Percentiles rank a stretch among this genome's conserved stretches.
Conservation (phyloP, 805 yeast genomes). For the Candida tammaniensis region DNA sequence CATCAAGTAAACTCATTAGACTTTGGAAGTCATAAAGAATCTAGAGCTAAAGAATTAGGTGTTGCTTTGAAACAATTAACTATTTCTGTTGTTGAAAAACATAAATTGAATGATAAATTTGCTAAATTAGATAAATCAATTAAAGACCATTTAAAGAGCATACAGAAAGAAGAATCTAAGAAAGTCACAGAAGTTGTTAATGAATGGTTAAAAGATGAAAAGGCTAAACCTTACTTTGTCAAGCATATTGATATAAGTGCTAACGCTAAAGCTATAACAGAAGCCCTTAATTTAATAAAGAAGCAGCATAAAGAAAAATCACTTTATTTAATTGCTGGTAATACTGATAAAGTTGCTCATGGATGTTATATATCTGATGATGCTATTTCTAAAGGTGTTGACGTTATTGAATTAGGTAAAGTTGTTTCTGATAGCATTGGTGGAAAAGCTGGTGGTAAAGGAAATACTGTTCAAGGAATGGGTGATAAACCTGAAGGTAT, state of each 20-base stretch:
- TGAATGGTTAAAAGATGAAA: constrained; percentile 54
- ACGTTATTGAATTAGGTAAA: constrained; percentile 72
- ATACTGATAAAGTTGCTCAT: constrained; percentile 85
- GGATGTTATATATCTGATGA: constrained; percentile 84
- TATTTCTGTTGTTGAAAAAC: constrained; percentile 80
- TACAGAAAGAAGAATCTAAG: constrained; percentile 86
- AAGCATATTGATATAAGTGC: constrained; percentile 67
- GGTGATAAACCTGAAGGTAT: constrained; percentile 78
- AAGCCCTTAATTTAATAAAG: constrained; percentile 83
- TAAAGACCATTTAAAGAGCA: constrained; percentile 82
- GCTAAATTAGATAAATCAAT: constrained; percentile 77
- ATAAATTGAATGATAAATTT: constrained; percentile 70
- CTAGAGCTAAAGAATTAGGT: constrained; percentile 76
- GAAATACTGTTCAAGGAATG: constrained; percentile 94
- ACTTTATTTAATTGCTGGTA: constrained; percentile 77
- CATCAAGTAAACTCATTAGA: constrained; percentile 59
- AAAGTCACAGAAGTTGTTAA: constrained; percentile 75
- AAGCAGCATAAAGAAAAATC: constrained; percentile 71
- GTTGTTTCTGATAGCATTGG: constrained; percentile 75
- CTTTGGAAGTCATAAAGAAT: constrained; percentile 77
- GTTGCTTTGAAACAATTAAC: constrained; percentile 79
- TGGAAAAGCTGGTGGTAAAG: constrained; percentile 99
- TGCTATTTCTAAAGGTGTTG: constrained; percentile 65
- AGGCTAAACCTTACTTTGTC: constrained; percentile 57
- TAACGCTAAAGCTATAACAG: constrained; percentile 91